phyloP scores from a whole-genome alignment of 2,329 filamentous ascomycete genomes.

The Nectriaceae sp. region DNA sequence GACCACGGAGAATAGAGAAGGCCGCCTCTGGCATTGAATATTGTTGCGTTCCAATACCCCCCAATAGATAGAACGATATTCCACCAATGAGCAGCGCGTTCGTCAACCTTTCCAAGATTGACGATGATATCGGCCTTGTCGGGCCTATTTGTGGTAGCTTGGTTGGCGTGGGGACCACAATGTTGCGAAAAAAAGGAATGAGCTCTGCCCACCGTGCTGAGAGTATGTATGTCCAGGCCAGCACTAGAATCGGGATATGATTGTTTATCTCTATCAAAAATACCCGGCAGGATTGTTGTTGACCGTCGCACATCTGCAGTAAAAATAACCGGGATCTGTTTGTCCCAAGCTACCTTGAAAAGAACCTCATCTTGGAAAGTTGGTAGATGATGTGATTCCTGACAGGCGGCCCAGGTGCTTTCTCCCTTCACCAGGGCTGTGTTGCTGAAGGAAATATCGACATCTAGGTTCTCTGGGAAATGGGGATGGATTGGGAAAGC shows the following conservation, averaged over 20 bases:
- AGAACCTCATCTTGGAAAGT: not conserved
- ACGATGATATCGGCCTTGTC: slow-evolving; percentile 2
- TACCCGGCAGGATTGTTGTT: not conserved
- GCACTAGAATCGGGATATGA: slow-evolving; percentile 25
- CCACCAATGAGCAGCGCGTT: slow-evolving; percentile 33
- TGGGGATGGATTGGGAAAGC: not conserved
- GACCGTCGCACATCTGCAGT: not conserved
- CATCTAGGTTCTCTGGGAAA: not conserved
- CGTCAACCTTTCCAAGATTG: slow-evolving; percentile 25
- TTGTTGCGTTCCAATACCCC: slow-evolving; percentile 27
- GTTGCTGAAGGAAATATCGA: not conserved
- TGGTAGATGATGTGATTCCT: not conserved
- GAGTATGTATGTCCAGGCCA: slow-evolving; percentile 33
- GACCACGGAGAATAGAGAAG: slow-evolving; percentile 22
- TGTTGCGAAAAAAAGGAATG: slow-evolving; percentile 18
- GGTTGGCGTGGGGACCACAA: not conserved
- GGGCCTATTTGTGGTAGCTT: not conserved
- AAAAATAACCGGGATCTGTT: not conserved
- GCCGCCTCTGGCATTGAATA: slow-evolving; percentile 13
- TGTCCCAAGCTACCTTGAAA: not conserved
- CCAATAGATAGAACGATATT: slow-evolving; percentile 24
- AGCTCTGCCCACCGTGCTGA: slow-evolving; percentile 34
- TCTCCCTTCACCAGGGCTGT: not conserved
- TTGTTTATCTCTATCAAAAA: slow-evolving; percentile 6
- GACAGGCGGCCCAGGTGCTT: not conserved